Base-by-base conservation (phyloP, 1,284 basidiomycete genomes). In the Cryptococcus jaspeensis region DNA sequence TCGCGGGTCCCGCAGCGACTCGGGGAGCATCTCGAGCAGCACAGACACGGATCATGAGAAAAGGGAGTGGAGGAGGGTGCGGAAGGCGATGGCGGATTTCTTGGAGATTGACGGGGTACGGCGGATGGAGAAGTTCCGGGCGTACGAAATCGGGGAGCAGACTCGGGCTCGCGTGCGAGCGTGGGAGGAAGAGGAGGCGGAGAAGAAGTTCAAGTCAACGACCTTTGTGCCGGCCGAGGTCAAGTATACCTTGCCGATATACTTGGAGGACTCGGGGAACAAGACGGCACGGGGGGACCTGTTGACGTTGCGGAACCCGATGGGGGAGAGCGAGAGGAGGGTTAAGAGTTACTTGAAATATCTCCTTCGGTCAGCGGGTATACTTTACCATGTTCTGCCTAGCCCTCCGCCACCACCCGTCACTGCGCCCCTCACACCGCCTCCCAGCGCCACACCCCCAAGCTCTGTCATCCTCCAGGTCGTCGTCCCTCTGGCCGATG, bases 331-430 rank as follows among this genome's bases (percentile, higher is more conserved):
- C 15, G 66, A 76, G n/a, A 59, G 63, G 23, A 70, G 76, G 23
- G 69, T 79, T 16, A 55, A 76, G 44, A 73, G 72, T 18, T 80
- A 79, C 58, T 60, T 81, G 62, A 79, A 79, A 60, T 80, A 83
- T 58, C 79, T 81, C 28, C 66, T 83, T 8, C 79, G 82, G 13
- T 82, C 78, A 20, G 73, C 77, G 0, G 81, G 82, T 1, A 81
- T 83, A 53, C 66, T 83, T 25, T 83, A 82, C 63, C 81, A 83
- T 64, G 73, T 73, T 13, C 53, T 76, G 5, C 61, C 70, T 3
- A 37, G 53, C 40, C 18, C 42, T n/a, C 42, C 56, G 13, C 32
- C 48, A 15, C 20, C 41, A 16, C 49, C 41, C 9, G 42, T 43
- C 47, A n/a, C 53, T 8, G 45, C 46, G 35, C 25, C 40, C 8